Conservation (phyloP, 2,329 filamentous ascomycete species). For the Sarocladiaceae sp. region DNA sequence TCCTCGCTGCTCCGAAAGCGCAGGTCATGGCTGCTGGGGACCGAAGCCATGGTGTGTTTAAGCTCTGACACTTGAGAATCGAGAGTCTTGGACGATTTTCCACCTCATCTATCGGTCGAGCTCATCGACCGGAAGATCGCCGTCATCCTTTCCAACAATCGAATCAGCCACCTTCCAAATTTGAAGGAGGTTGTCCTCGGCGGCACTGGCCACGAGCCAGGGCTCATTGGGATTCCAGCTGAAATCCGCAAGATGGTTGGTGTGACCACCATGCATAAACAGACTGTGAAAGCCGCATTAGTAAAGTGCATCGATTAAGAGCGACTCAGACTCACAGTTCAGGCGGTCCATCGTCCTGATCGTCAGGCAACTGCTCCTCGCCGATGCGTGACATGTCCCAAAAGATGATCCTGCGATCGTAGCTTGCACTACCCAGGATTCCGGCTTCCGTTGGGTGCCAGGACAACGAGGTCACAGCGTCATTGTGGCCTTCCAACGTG, state of each 20-base stretch:
- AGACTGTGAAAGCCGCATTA: constrained; percentile 50
- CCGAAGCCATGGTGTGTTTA: too few species aligned
- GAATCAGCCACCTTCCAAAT: constrained; percentile 86
- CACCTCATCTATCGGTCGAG: constrained; percentile 56
- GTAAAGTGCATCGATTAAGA: neutral
- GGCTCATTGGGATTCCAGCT: constrained; percentile 97
- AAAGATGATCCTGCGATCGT: constrained; percentile 90
- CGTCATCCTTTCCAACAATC: constrained; percentile 73
- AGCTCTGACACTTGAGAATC: constrained; percentile 18
- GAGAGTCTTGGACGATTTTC: constrained; percentile 13
- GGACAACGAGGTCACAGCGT: constrained; percentile 84
- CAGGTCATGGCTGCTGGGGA: too few species aligned
- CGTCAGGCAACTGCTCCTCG: constrained; percentile 91
- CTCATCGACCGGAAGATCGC: constrained; percentile 72
- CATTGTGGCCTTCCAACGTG: constrained; percentile 80
- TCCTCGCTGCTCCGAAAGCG: too few species aligned
- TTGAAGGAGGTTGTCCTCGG: constrained; percentile 94
- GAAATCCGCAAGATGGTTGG: constrained; percentile 93
- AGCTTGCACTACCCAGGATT: constrained; percentile 85
- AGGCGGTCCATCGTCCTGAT: constrained; percentile 89
- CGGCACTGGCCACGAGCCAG: constrained; percentile 93
- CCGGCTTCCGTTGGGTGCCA: constrained; percentile 93
- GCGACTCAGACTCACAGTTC: constrained; percentile 66
- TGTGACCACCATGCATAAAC: constrained; percentile 99
- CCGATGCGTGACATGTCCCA: constrained; percentile 93